Conservation (phyloP, 352 stramenopile species). For the Elongisporangium undulatum region DNA sequence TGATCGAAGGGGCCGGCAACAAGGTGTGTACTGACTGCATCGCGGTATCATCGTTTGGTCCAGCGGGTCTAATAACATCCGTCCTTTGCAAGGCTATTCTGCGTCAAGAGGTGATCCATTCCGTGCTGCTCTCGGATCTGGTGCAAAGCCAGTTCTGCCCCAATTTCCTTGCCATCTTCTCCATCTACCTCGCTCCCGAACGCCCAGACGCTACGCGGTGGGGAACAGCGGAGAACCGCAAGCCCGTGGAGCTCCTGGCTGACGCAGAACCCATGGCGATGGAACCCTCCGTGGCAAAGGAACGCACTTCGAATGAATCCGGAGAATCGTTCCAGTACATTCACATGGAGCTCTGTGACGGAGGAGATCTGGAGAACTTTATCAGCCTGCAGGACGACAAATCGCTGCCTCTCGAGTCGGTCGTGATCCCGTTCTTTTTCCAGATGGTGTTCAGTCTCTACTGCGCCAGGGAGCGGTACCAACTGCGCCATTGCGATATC, state of each 20-base stretch:
- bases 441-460: constrained; percentile 97
- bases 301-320: constrained; percentile 7
- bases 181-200: constrained; percentile 88
- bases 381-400: constrained; percentile 82
- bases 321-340: constrained; percentile 92
- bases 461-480: constrained; percentile 83
- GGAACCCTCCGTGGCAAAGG: neutral
- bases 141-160: constrained; percentile 85
- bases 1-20: constrained; percentile 84
- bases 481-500: constrained; percentile 97
- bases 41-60: neutral
- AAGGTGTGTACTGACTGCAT: constrained; percentile 37
- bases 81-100: constrained; percentile 61
- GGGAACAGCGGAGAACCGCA: constrained; percentile 56
- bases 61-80: neutral
- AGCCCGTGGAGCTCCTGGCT: constrained; percentile 55
- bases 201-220: constrained; percentile 42
- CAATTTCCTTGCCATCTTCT: constrained; percentile 93
- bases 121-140: constrained; percentile 89
- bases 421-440: constrained; percentile 91
- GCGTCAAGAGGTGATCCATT: constrained; percentile 93
- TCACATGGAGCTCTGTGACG: constrained; percentile 97
- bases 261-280: constrained; percentile 3
- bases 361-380: constrained; percentile 96
- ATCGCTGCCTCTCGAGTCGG: constrained; percentile 40